phyloP scores from a whole-genome alignment of 1,284 basidiomycete species.

The Sanguinoderma infundibulare region DNA sequence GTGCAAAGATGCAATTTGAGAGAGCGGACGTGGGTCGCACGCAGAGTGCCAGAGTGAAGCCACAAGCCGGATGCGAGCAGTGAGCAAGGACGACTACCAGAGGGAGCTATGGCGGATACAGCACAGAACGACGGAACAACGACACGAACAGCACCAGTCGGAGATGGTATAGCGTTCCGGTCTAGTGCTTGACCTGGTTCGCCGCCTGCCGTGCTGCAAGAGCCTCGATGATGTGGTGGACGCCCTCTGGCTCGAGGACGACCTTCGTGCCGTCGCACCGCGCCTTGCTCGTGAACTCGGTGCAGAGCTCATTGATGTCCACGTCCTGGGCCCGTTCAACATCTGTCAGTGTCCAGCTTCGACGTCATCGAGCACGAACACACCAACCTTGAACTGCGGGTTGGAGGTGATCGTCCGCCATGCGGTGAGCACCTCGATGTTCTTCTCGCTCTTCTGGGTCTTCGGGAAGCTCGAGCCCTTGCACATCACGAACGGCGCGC shows the following conservation, averaged over 20 bases:
- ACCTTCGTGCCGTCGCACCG: conserved; percentile 81
- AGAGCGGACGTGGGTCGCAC: neutral
- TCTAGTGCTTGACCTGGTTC: conserved; percentile 28
- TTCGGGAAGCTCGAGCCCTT: conserved; percentile 65
- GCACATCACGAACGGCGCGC: conserved; percentile 59
- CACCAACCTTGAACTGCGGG: conserved; percentile 63
- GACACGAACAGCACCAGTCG: neutral
- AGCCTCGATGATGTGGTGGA: conserved; percentile 65
- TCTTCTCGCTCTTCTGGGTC: conserved; percentile 69
- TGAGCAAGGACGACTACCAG: neutral
- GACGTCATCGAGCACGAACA: neutral
- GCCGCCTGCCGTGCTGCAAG: conserved; percentile 40
- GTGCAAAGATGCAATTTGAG: neutral
- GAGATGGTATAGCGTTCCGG: neutral
- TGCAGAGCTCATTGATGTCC: conserved; percentile 76
- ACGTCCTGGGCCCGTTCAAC: conserved; percentile 52
- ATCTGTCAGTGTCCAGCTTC: conserved; percentile 7
- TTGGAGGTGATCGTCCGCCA: conserved; percentile 76
- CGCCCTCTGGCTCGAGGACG: conserved; percentile 72
- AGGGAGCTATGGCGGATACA: neutral
- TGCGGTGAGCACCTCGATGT: conserved; percentile 75
- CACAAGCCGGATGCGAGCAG: neutral
- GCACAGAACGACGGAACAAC: neutral
- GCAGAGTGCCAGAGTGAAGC: neutral
- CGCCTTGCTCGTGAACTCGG: conserved; percentile 79